Percentiles rank a stretch among this genome's conserved stretches.
These are phyloP conservation scores for Hypoxylon lienhwacheense DNA, from an alignment of 495 filamentous ascomycete species.

Conservation along the genomic window DNA sequence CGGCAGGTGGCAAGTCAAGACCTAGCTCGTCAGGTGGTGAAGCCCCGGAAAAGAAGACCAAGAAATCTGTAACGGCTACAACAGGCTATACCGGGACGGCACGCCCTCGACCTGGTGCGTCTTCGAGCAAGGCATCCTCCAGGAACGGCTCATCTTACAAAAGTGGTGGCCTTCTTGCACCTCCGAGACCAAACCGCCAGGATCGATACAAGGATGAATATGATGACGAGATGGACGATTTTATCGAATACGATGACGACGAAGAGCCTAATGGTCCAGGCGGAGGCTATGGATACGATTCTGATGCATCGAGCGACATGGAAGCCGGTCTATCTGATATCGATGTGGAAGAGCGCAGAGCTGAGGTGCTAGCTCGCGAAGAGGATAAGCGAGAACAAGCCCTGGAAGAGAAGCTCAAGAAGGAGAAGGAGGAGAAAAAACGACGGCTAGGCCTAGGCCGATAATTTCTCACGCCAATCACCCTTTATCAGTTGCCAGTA, in stretches of 20 bases:
- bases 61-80: slow-evolving; percentile 59
- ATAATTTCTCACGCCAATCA: slow-evolving; percentile 10
- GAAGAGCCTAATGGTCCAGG: slow-evolving; percentile 48
- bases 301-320: slow-evolving; percentile 61
- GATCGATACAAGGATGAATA: slow-evolving; percentile 58
- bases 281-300: slow-evolving; percentile 48
- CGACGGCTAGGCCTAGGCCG: slow-evolving; percentile 31
- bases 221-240: slow-evolving; percentile 54
- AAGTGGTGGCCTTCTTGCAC: slow-evolving; percentile 36
- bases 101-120: slow-evolving; percentile 46
- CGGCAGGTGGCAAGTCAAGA: slow-evolving; percentile 20
- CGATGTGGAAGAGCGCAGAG: slow-evolving; percentile 58
- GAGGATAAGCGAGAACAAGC: slow-evolving; percentile 57
- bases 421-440: slow-evolving; percentile 51
- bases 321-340: slow-evolving; percentile 63
- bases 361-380: slow-evolving; percentile 48
- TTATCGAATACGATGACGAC: slow-evolving; percentile 59
- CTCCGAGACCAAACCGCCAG: slow-evolving; percentile 39
- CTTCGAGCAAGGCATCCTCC: slow-evolving; percentile 34
- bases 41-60: slow-evolving; percentile 53
- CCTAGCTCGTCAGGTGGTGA: slow-evolving; percentile 24
- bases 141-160: slow-evolving; percentile 29
- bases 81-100: slow-evolving; percentile 61
- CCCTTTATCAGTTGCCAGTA: not conserved
- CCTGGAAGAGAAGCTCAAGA: slow-evolving; percentile 47